Conservation (phyloP, 345 rosid species). For the Pseudoturritis turrita region DNA sequence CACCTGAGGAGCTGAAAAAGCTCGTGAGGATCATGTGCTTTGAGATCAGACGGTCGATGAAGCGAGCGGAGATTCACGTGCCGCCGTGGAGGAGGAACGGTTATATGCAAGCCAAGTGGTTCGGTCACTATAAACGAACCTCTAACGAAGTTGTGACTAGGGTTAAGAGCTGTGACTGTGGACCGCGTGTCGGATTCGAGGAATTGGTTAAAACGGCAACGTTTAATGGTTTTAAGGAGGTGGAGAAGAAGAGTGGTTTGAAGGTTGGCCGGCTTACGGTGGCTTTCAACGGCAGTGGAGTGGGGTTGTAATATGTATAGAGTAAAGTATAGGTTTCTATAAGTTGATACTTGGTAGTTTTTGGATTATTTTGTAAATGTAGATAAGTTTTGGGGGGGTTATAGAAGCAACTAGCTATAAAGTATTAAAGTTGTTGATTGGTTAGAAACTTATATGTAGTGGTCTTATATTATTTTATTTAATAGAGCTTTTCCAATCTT, state of each 20-base stretch:
- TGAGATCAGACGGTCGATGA: conserved; percentile 56
- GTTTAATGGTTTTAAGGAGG: not conserved
- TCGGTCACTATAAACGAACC: conserved; percentile 60
- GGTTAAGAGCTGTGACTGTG: conserved; percentile 19
- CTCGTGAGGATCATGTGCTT: conserved; percentile 60
- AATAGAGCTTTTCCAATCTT: too few relatives aligned
- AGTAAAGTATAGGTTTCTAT: not conserved
- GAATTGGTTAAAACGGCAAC: not conserved
- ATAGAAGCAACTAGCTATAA: not conserved
- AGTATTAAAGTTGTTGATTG: conserved; percentile 4
- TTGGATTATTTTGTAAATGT: not conserved
- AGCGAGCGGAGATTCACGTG: conserved; percentile 35
- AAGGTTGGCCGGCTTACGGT: conserved; percentile 23
- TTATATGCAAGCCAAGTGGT: conserved; percentile 86
- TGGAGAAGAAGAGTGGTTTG: not conserved
- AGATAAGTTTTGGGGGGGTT: not conserved
- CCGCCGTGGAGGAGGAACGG: conserved; percentile 87
- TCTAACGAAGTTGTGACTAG: conserved; percentile 33
- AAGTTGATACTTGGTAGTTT: not conserved
- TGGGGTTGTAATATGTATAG: not conserved
- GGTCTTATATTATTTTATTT: not conserved
- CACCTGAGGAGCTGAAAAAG: conserved; percentile 51
- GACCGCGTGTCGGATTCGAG: conserved; percentile 16
- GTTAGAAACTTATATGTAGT: not conserved
- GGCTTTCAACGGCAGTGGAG: conserved; percentile 7